Evolutionary conservation across 129 eudicot species (phyloP), one percentile per base, ranked within the genome.

Genomic region (Dittrichia graveolens): DNA sequence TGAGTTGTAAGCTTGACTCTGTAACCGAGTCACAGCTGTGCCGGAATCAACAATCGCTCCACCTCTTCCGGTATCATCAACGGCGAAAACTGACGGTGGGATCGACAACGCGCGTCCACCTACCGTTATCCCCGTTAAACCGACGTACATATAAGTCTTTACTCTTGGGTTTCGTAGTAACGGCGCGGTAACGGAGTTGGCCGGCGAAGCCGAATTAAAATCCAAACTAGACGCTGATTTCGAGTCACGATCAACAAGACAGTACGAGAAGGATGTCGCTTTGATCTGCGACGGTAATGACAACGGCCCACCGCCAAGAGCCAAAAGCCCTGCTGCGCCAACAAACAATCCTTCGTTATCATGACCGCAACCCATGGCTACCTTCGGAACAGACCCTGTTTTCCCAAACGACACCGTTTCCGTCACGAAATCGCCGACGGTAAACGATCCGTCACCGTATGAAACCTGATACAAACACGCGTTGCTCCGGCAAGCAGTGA

Each of bases 21-120:
- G 83, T 39, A 91, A 45, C 74, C 97, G 87, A 8, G 97, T 91
- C 40, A 91, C 87, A 16, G 97, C 96, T 10, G 97, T 91, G 7
- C 97, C 97, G 11, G 96, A 91, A 69, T 91, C 97, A 2, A 89
- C 91, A 10, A 91, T 91, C 7, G 87, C 78, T 0, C 97, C 97
- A 0, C 97, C 97, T 0, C 79, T 48, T 5, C 95, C 92, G 62
- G 42, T 65, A 0, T 52, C 71, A 67, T 84, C 95, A 3, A 88
- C 78, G 3, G 70, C 63, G 67, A 91, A 88, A 0, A 78, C 48
- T 0, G 82, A 80, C 5, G 85, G 69, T 2, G 96, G 80, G 34
- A 91, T 58, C 0, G 65, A 8, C 3, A 91, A 42, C 6, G 74
- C 38, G 2, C 72, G 69, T 2, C 97, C 97, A 35, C 96, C 93